Evolutionary conservation across 495 filamentous ascomycete genomes (phyloP).

Genomic region (Lepraria neglecta): DNA sequence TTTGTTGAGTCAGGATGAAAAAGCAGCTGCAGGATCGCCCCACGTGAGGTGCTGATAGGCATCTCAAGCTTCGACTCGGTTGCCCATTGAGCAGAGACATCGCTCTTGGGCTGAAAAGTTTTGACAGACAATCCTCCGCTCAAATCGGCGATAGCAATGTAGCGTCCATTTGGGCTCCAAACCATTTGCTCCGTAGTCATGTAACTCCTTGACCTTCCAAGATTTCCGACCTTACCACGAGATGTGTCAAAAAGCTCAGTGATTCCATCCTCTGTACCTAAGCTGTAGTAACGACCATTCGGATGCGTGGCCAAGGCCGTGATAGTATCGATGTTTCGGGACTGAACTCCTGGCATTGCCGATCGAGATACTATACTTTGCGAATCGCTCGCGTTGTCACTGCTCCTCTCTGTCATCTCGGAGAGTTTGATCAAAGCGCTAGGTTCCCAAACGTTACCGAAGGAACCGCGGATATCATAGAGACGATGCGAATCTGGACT

Average conservation of each 20-base stretch:
- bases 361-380: too few species aligned
- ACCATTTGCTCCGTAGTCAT: neutral
- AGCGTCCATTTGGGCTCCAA: neutral
- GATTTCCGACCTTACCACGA: neutral
- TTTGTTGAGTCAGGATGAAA: neutral
- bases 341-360: too few species aligned
- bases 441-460: constrained; percentile 32
- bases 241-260: neutral
- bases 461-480: constrained; percentile 30
- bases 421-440: constrained; percentile 1
- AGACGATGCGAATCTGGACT: constrained; percentile 29
- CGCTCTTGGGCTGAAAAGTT: neutral
- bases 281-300: neutral
- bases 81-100: neutral
- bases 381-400: too few species aligned
- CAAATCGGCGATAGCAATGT: neutral
- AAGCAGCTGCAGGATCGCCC: neutral
- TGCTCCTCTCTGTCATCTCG: too few species aligned
- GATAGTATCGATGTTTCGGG: neutral
- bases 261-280: neutral
- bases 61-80: neutral
- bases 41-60: neutral
- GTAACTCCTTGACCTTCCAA: neutral
- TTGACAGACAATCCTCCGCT: neutral
- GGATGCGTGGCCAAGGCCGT: neutral